phyloP scores from a whole-genome alignment of 768 basidiomycete species.

The Xerocomus potaroensis region DNA sequence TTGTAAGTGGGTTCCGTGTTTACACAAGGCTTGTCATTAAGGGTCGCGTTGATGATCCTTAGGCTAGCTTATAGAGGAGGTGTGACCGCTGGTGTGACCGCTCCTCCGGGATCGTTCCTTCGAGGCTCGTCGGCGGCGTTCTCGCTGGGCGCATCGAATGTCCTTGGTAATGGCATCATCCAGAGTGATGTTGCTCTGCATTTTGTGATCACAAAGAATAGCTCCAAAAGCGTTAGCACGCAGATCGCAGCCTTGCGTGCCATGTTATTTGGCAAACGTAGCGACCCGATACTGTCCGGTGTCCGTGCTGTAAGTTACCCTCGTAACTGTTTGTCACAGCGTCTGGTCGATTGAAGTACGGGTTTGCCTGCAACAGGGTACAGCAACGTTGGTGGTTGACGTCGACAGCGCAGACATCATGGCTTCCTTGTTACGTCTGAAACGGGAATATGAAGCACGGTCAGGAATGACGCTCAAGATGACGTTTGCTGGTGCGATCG shows the following conservation, averaged over 20 bases:
- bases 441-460: slow-evolving; percentile 58
- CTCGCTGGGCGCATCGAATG: slow-evolving; percentile 43
- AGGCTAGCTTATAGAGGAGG: slow-evolving; percentile 68
- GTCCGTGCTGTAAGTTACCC: slow-evolving; percentile 17
- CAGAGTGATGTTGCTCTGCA: slow-evolving; percentile 63
- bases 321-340: background rate
- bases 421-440: slow-evolving; percentile 63
- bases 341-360: background rate
- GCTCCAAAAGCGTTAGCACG: slow-evolving; percentile 53
- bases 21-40: background rate
- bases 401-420: slow-evolving; percentile 71
- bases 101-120: slow-evolving; percentile 47
- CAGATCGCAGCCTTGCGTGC: slow-evolving; percentile 61
- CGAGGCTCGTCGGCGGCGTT: slow-evolving; percentile 61
- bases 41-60: background rate
- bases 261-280: slow-evolving; percentile 55
- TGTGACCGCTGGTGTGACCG: slow-evolving; percentile 57
- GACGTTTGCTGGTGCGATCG: slow-evolving; percentile 58
- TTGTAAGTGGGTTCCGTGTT: slow-evolving; percentile 3
- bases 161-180: slow-evolving; percentile 10
- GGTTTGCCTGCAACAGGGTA: slow-evolving; percentile 43
- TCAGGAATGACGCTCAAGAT: slow-evolving; percentile 56
- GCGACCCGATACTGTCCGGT: slow-evolving; percentile 26
- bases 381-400: slow-evolving; percentile 62
- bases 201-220: slow-evolving; percentile 43